Evolutionary conservation across 768 basidiomycete genomes (phyloP).

Genomic region (Strobilomyces confusus): DNA sequence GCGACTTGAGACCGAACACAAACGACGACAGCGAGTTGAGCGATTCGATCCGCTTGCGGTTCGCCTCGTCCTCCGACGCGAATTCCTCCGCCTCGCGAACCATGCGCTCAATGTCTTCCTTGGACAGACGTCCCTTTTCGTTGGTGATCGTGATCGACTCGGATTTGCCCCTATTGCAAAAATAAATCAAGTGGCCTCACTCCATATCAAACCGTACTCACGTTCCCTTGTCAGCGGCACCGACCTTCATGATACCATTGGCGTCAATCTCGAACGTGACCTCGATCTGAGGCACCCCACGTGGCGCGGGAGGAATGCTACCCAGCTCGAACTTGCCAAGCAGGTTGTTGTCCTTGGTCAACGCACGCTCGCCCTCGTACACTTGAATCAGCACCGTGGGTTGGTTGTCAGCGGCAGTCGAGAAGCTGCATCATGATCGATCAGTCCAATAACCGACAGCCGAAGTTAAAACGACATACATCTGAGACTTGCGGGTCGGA

Average conservation of each 20-base stretch:
- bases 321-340: slow-evolving; percentile 96
- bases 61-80: slow-evolving; percentile 72
- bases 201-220: slow-evolving; percentile 30
- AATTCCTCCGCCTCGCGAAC: slow-evolving; percentile 92
- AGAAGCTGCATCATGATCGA: slow-evolving; percentile 43
- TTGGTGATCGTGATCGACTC: slow-evolving; percentile 93
- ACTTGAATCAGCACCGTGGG: slow-evolving; percentile 96
- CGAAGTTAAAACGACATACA: slow-evolving; percentile 38
- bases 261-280: slow-evolving; percentile 95
- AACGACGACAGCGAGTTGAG: slow-evolving; percentile 78
- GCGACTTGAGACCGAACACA: slow-evolving; percentile 83
- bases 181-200: neutral
- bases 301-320: slow-evolving; percentile 90
- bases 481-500: slow-evolving; percentile 95
- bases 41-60: slow-evolving; percentile 81
- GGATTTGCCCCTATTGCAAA: slow-evolving; percentile 60
- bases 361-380: slow-evolving; percentile 93
- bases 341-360: slow-evolving; percentile 98
- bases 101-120: slow-evolving; percentile 95
- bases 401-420: slow-evolving; percentile 86
- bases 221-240: slow-evolving; percentile 93
- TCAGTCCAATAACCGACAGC: neutral
- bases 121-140: slow-evolving; percentile 87
- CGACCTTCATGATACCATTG: slow-evolving; percentile 94
- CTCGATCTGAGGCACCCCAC: slow-evolving; percentile 96